A percentile compares a stretch with the other conserved stretches of the same genome.
phyloP scores from a whole-genome alignment of 495 filamentous ascomycete species.

The Aspergillus ellipticus region DNA sequence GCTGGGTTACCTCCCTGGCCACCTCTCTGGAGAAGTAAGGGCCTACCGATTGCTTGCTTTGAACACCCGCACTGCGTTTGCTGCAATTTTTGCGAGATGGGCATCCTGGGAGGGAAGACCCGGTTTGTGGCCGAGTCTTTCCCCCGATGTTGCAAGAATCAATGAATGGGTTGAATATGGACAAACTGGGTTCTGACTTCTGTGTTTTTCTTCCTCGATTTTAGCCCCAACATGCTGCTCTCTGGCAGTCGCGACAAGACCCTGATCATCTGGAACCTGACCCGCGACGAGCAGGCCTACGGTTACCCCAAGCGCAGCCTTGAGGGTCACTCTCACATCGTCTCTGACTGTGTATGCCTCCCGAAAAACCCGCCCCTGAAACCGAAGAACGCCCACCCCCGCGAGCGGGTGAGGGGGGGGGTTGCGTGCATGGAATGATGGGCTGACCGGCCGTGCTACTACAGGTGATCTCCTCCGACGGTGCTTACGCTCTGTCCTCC shows the following conservation, averaged over 20 bases:
- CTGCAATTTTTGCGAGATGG: conserved; percentile 2
- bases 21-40: conserved; percentile 98
- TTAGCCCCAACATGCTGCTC: conserved; percentile 99
- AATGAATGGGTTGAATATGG: conserved; percentile 24
- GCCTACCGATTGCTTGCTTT: conserved; percentile 11
- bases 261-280: conserved; percentile 99
- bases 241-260: conserved; percentile 97
- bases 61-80: neutral
- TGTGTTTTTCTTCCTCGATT: conserved; percentile 30
- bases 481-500: conserved; percentile 97
- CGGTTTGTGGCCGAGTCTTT: conserved; percentile 1
- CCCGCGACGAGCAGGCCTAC: conserved; percentile 94
- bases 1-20: conserved; percentile 74
- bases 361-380: conserved; percentile 9
- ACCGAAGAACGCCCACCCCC: no score
- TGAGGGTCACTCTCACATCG: conserved; percentile 98
- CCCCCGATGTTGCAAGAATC: neutral
- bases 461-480: conserved; percentile 99
- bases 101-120: neutral
- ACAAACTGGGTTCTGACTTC: conserved; percentile 31
- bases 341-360: conserved; percentile 96
- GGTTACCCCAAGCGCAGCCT: conserved; percentile 98
- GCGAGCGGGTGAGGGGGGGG: no score
- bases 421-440: no score
- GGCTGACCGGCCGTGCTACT: conserved; percentile 36